phyloP scores from a whole-genome alignment of 352 stramenopile species.

The Halophytophthora batemanensis region DNA sequence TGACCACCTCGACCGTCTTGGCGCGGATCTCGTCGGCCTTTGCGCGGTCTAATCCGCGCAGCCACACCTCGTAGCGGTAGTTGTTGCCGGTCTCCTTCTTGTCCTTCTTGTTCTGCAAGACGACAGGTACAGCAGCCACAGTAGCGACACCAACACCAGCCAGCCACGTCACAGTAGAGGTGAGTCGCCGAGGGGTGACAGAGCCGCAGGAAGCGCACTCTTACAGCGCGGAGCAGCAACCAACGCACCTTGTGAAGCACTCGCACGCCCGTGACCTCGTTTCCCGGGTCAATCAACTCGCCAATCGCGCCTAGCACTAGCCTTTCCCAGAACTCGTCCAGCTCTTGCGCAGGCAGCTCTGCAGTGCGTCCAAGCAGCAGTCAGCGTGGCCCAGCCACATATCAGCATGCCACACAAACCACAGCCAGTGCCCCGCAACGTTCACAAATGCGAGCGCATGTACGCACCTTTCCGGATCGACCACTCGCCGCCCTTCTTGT shows the following conservation, averaged over 20 bases:
- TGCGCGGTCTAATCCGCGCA: conserved; percentile 54
- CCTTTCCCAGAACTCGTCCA: conserved; percentile 89
- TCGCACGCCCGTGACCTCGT: conserved; percentile 90
- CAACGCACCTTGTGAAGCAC: conserved; percentile 90
- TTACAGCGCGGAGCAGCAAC: too few relatives aligned
- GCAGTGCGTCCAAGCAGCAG: conserved; percentile 2
- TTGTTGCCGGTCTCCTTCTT: conserved; percentile 81
- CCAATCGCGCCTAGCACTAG: conserved; percentile 89
- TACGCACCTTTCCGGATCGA: conserved; percentile 69
- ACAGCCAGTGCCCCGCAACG: too few relatives aligned
- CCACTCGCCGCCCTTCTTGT: conserved; percentile 88
- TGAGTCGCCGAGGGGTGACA: too few relatives aligned
- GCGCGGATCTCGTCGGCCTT: conserved; percentile 75
- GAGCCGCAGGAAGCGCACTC: neutral
- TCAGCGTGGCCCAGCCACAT: conserved; percentile 2
- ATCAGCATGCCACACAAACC: neutral
- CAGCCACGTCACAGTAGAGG: too few relatives aligned
- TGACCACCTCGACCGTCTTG: conserved; percentile 66
- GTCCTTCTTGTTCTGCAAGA: conserved; percentile 80
- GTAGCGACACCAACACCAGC: neutral
- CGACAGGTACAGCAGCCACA: neutral
- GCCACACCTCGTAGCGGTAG: conserved; percentile 86
- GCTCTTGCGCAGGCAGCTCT: conserved; percentile 70
- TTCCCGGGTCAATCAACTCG: conserved; percentile 80
- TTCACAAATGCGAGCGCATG: too few relatives aligned